phyloP scores from a whole-genome alignment of 257 asterid species.

The Ajuga chamaepitys region DNA sequence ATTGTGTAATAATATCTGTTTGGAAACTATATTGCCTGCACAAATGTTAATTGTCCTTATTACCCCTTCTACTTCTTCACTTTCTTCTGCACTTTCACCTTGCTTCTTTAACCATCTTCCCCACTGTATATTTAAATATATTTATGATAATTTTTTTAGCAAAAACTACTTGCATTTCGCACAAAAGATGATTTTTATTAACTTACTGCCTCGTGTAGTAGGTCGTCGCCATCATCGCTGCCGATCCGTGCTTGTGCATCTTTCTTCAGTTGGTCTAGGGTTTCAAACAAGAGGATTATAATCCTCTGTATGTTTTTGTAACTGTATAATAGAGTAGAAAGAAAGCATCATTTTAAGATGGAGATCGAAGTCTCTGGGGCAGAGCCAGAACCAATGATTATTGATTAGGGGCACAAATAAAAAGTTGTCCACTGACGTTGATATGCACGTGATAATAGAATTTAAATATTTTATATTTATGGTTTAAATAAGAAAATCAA shows the following conservation, averaged over 20 bases:
- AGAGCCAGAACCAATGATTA: too few relatives aligned
- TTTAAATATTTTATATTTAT: too few relatives aligned
- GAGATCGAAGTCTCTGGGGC: too few relatives aligned
- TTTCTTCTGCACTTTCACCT: not conserved
- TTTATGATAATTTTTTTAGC: too few relatives aligned
- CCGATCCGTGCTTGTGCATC: slow-evolving; percentile 7
- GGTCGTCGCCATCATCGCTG: slow-evolving; percentile 1
- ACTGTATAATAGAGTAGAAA: too few relatives aligned
- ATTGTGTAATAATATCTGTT: slow-evolving; percentile 6
- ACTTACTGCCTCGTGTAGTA: slow-evolving; percentile 15
- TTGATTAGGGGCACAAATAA: too few relatives aligned
- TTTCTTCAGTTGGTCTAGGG: slow-evolving; percentile 1
- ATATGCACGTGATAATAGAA: too few relatives aligned
- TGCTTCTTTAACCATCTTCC: slow-evolving; percentile 26
- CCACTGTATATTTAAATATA: slow-evolving; percentile 27
- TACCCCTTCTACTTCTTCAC: slow-evolving; percentile 22
- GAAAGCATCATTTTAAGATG: too few relatives aligned
- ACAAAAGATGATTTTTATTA: not conserved
- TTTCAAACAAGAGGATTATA: slow-evolving; percentile 9
- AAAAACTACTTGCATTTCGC: too few relatives aligned
- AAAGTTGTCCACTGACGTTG: too few relatives aligned
- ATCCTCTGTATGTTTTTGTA: not conserved
- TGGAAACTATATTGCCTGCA: slow-evolving; percentile 14
- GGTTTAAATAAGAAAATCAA: too few relatives aligned
- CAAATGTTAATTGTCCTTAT: slow-evolving; percentile 29